Conservation (phyloP, 2,329 filamentous ascomycete species). For the Apiospora hydei region DNA sequence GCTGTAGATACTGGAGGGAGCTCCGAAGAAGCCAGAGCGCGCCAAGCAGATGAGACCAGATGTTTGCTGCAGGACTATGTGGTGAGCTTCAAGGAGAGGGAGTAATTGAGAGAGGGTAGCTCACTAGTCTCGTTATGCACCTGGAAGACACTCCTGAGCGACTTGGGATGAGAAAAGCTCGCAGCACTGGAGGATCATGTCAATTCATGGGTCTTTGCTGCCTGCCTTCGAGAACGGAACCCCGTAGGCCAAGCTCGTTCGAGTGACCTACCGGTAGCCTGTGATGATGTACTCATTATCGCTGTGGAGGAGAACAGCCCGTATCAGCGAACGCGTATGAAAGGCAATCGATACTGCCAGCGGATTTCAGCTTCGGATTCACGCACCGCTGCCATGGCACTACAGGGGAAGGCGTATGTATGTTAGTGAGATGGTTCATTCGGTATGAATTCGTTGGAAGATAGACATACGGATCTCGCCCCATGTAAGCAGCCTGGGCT, state of each 20-base stretch:
- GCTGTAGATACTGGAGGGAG: constrained; percentile 11
- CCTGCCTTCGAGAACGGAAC: too few relatives aligned
- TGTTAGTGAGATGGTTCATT: neutral
- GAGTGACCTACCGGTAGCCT: neutral
- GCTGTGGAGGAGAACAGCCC: neutral
- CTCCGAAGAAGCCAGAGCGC: constrained; percentile 34
- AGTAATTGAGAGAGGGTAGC: neutral
- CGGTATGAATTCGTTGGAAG: neutral
- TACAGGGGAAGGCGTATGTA: neutral
- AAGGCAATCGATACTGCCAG: too few relatives aligned
- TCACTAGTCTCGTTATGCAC: neutral
- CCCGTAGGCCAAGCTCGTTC: too few relatives aligned
- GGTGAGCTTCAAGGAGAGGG: neutral
- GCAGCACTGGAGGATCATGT: neutral
- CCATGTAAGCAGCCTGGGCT: neutral
- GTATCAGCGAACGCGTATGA: neutral
- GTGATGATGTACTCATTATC: neutral
- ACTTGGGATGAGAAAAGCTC: neutral
- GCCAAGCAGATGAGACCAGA: constrained; percentile 41
- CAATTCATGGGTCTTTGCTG: neutral
- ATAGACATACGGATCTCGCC: neutral
- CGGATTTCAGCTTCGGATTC: too few relatives aligned
- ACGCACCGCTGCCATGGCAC: neutral
- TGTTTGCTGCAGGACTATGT: constrained; percentile 34
- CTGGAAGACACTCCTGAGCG: neutral